Percentiles rank a stretch among this genome's conserved stretches.
Conservation (phyloP, 768 basidiomycete species). For the Phlebiopsis flavidoalba region DNA sequence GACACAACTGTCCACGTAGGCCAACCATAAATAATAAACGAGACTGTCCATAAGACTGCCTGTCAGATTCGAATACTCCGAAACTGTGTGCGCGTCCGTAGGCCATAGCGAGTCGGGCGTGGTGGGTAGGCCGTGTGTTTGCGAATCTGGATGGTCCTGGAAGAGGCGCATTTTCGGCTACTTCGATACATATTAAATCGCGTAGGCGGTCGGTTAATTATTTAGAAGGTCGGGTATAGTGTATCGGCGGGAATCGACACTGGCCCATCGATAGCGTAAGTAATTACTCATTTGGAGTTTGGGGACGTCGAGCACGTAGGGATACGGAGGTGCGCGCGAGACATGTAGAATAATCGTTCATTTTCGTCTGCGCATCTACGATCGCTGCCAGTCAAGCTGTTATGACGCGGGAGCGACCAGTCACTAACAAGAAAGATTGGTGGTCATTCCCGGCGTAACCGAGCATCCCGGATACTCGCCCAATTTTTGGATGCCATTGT, state of each 20-base stretch:
- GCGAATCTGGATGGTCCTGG: conserved; percentile 32
- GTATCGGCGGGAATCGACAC: conserved; percentile 27
- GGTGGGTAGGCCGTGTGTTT: conserved; percentile 47
- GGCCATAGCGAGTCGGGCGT: conserved; percentile 64
- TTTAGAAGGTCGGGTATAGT: conserved; percentile 54
- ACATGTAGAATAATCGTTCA: conserved; percentile 39
- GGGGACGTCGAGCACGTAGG: conserved; percentile 44
- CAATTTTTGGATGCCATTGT: neutral
- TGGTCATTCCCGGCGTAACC: neutral
- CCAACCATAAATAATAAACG: conserved; percentile 28
- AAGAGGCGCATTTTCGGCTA: conserved; percentile 25
- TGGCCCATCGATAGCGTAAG: conserved; percentile 33
- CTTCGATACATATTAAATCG: conserved; percentile 51
- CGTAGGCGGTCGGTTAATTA: conserved; percentile 50
- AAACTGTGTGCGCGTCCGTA: conserved; percentile 47
- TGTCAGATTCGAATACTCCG: conserved; percentile 52
- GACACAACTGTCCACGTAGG: conserved; percentile 43
- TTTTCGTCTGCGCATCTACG: neutral
- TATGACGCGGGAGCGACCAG: no score
- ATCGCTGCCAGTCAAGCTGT: neutral
- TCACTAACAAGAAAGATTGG: neutral
- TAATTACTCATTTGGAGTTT: conserved; percentile 35
- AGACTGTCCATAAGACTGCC: conserved; percentile 36
- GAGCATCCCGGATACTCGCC: neutral
- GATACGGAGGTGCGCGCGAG: conserved; percentile 52